Percentiles rank a stretch among this genome's conserved stretches.
Evolutionary conservation across 1,139 yeast species (phyloP).

Genomic region (Debaryomycetaceae sp.): DNA sequence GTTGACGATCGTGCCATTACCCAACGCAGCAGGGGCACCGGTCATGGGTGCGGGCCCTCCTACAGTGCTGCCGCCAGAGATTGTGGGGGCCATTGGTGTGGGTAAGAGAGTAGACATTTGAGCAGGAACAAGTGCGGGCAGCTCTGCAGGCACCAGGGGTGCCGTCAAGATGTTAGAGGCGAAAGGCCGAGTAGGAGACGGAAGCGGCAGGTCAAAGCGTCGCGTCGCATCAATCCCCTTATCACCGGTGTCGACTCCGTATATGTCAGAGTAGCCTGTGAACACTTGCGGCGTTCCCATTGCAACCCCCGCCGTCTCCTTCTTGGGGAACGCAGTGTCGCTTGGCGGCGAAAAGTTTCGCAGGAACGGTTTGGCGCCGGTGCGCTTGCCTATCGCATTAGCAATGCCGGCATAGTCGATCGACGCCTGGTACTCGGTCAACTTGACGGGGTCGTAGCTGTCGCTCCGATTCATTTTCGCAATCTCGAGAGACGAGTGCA

Average conservation of each 20-base stretch:
- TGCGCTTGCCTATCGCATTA: slow-evolving; percentile 24
- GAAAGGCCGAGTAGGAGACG: background rate
- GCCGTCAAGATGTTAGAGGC: background rate
- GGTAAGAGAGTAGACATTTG: too few species aligned
- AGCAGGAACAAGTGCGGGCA: background rate
- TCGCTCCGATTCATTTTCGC: slow-evolving; percentile 17
- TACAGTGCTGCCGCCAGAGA: background rate
- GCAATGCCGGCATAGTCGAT: slow-evolving; percentile 31
- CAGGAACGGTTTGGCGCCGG: slow-evolving; percentile 4
- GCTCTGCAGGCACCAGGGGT: background rate
- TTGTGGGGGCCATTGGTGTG: too few species aligned
- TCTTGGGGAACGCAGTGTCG: background rate
- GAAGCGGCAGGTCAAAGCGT: background rate
- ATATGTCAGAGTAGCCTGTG: background rate
- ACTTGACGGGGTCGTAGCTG: slow-evolving; percentile 21
- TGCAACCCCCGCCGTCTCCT: too few species aligned
- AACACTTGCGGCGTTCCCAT: background rate
- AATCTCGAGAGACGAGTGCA: slow-evolving; percentile 22
- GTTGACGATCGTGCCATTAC: background rate
- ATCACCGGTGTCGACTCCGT: background rate
- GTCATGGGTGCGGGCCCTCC: background rate
- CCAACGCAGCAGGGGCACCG: background rate
- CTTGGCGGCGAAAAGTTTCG: slow-evolving; percentile 9
- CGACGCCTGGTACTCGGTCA: slow-evolving; percentile 31
- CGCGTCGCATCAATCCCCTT: too few species aligned